A percentile compares a stretch with the other conserved stretches of the same genome.
These are phyloP conservation scores for Rubus idaeus DNA, from an alignment of 306 rosid genomes.

Conservation along the genomic window DNA sequence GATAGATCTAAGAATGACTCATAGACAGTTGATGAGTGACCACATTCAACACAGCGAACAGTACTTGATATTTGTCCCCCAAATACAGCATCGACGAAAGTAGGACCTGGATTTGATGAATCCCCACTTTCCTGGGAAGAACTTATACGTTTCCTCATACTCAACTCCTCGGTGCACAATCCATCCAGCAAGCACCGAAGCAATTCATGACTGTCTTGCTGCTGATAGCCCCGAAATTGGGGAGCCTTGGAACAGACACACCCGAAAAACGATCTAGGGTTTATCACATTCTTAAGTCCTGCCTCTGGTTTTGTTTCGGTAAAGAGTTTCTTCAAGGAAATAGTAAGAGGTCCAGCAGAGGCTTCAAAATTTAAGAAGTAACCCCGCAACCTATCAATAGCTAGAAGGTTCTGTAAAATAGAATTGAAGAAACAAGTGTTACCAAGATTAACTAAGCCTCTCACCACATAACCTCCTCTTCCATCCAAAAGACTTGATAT, in stretches of 20 bases:
- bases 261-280: conserved; percentile 84
- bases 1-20: conserved; percentile 95
- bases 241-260: conserved; percentile 79
- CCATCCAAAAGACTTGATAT: conserved; percentile 38
- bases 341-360: conserved; percentile 61
- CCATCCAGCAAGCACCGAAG: conserved; percentile 87
- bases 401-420: conserved; percentile 79
- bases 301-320: conserved; percentile 60
- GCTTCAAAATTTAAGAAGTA: conserved; percentile 51
- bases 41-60: conserved; percentile 75
- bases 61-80: conserved; percentile 92
- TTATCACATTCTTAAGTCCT: conserved; percentile 55
- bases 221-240: conserved; percentile 87
- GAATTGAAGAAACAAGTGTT: conserved; percentile 98
- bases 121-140: conserved; percentile 44
- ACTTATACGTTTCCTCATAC: conserved; percentile 50
- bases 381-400: conserved; percentile 63
- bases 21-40: conserved; percentile 79
- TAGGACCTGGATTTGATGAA: conserved; percentile 43
- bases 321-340: conserved; percentile 75
- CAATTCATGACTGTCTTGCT: conserved; percentile 96
- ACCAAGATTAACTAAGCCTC: conserved; percentile 86
- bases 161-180: conserved; percentile 68
- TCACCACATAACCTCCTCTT: conserved; percentile 56
- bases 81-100: conserved; percentile 74